phyloP scores from a whole-genome alignment of 352 stramenopile species.

The Phytophthora pseudosyringae region DNA sequence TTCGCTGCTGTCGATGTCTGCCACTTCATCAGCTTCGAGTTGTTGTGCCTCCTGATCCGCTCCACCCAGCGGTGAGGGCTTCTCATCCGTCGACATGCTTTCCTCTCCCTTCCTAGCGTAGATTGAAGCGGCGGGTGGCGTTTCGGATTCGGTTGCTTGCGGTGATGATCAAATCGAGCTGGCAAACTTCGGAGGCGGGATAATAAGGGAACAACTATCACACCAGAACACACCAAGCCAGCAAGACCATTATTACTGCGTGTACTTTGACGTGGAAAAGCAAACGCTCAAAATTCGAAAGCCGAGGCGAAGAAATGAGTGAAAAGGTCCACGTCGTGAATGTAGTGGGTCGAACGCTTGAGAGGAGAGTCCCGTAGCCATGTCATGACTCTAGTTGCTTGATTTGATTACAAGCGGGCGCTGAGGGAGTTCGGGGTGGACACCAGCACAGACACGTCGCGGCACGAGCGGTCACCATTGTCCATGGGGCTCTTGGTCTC shows the following conservation, averaged over 20 bases:
- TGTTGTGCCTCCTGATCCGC: slow-evolving; percentile 3
- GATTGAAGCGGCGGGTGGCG: slow-evolving; percentile 21
- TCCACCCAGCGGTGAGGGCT: background rate
- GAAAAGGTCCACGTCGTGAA: slow-evolving; percentile 32
- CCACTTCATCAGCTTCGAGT: background rate
- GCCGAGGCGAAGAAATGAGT: slow-evolving; percentile 9
- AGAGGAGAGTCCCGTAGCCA: background rate
- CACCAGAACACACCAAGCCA: slow-evolving; percentile 9
- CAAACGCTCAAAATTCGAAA: slow-evolving; percentile 26
- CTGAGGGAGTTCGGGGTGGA: slow-evolving; percentile 33
- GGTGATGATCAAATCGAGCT: background rate
- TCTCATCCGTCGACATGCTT: slow-evolving; percentile 15
- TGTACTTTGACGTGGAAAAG: slow-evolving; percentile 31
- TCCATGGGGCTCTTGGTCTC: slow-evolving; percentile 50
- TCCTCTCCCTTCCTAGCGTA: slow-evolving; percentile 2
- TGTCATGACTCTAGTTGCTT: slow-evolving; percentile 8
- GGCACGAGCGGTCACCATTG: slow-evolving; percentile 31
- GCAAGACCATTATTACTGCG: slow-evolving; percentile 19
- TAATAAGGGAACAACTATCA: background rate
- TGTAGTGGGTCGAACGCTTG: slow-evolving; percentile 33
- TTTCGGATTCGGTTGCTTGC: slow-evolving; percentile 7
- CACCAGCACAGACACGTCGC: slow-evolving; percentile 46
- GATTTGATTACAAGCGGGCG: slow-evolving; percentile 25
- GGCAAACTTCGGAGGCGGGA: background rate
- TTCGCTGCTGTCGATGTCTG: slow-evolving; percentile 2